A percentile compares a stretch with the other conserved stretches of the same genome.
Conservation (phyloP, 2,329 filamentous ascomycete species). For the Cadophora malorum region DNA sequence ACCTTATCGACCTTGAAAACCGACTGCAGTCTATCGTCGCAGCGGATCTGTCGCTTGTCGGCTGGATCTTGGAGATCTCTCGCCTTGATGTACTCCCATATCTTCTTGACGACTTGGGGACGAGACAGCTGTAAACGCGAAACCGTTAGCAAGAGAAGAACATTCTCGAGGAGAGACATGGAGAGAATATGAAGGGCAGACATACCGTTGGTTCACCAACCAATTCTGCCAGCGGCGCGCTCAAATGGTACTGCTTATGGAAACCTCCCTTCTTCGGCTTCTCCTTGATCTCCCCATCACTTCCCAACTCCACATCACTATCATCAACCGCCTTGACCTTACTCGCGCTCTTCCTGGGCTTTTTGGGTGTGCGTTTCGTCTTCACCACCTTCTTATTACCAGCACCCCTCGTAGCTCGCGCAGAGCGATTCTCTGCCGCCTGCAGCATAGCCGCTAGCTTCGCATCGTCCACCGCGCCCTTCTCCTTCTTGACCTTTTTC, state of each 20-base stretch:
- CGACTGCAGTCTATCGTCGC: conserved; percentile 88
- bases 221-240: conserved; percentile 70
- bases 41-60: conserved; percentile 91
- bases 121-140: conserved; percentile 72
- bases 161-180: no score
- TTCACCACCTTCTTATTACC: conserved; percentile 54
- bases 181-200: conserved; percentile 23
- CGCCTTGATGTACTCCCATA: conserved; percentile 94
- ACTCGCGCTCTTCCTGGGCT: conserved; percentile 69
- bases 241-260: conserved; percentile 83
- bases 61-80: conserved; percentile 87
- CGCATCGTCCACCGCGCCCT: conserved; percentile 75
- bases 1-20: conserved; percentile 92
- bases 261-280: conserved; percentile 85
- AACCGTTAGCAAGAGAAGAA: background rate
- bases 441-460: conserved; percentile 86
- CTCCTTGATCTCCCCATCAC: conserved; percentile 61
- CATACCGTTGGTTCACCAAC: conserved; percentile 72
- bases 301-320: conserved; percentile 73
- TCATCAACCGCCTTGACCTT: conserved; percentile 81
- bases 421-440: conserved; percentile 83
- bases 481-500: conserved; percentile 70
- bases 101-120: conserved; percentile 92
- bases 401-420: conserved; percentile 77
- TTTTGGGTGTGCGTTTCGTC: conserved; percentile 45